A percentile compares a stretch with the other conserved stretches of the same genome.
phyloP scores from a whole-genome alignment of 129 eudicot species.

The Sambucus nigra region DNA sequence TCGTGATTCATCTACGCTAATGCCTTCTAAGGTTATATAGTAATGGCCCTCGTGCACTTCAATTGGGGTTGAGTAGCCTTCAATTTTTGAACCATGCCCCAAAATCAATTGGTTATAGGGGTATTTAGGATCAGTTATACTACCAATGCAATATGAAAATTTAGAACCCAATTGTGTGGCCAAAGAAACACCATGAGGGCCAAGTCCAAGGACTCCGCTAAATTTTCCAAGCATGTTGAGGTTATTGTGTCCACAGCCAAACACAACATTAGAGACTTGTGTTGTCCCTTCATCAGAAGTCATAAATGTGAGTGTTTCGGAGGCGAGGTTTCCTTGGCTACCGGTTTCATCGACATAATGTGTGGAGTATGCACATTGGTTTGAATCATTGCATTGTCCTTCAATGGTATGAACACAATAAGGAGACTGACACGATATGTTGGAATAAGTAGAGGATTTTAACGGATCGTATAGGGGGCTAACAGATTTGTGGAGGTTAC shows the following conservation, averaged over 20 bases:
- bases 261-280: neutral
- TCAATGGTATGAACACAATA: neutral
- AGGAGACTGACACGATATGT: neutral
- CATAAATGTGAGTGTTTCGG: neutral
- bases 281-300: neutral
- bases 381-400: neutral
- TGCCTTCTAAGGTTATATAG: neutral
- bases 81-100: slow-evolving; percentile 1
- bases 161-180: neutral
- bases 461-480: neutral
- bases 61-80: neutral
- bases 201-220: too few relatives aligned
- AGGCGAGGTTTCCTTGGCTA: neutral
- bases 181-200: neutral
- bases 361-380: neutral
- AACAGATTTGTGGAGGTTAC: neutral
- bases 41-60: neutral
- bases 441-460: neutral
- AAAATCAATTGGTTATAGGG: slow-evolving; percentile 8
- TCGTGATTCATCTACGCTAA: neutral
- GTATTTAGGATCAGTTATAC: slow-evolving; percentile 9
- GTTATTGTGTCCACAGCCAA: neutral
- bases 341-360: neutral
- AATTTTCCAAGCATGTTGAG: too few relatives aligned
- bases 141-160: slow-evolving; percentile 21